Base-by-base conservation (phyloP, 169 alveolate species). In the Eimeria praecox region DNA sequence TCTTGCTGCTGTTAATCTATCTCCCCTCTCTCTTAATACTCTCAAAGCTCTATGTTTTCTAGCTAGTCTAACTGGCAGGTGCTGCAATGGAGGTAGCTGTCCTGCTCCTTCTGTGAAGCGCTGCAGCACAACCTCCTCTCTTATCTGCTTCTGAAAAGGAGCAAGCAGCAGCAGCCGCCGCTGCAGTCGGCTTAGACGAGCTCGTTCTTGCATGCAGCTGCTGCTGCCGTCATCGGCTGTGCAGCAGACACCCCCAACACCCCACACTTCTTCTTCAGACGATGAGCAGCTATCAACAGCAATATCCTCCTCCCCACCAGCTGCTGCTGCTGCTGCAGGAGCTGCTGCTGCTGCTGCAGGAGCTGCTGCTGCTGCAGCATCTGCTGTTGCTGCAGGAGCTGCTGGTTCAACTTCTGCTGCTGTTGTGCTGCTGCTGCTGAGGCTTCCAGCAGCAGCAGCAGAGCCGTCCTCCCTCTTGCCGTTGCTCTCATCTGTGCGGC, bases 1-100 rank as follows among this genome's bases (percentile, higher is more conserved):
- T 44, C 93, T 59, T 40, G 66, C 82, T 71, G 92, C 94, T 27
- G 71, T 42, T 35, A 46, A 14, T 52, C 71, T 71, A 38, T 95
- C 96, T 64, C 89, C 96, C 54, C 92, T n/a, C 90, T 88, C 95
- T 9, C 96, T 75, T 73, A 69, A 87, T 77, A 64, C 35, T 42
- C 96, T 80, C 82, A 95, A 90, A 24, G 90, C 77, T 49, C 94
- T 54, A 59, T 82, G 92, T 89, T 90, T 95, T 73, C 96, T 69
- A 73, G 96, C 95, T 2, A 83, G 87, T 18, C 94, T 35, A 33
- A 95, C 88, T 12, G 90, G 85, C 87, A 86, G 62, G 33, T 86
- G 92, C 85, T 73, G 96, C 86, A 95, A 92, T 27, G 96, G 96
- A 10, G 96, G 96, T 46, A 95, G 89, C 92, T 73, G 82, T 16